Base-by-base conservation (phyloP, 352 stramenopile species). In the Phytophthora europaea region DNA sequence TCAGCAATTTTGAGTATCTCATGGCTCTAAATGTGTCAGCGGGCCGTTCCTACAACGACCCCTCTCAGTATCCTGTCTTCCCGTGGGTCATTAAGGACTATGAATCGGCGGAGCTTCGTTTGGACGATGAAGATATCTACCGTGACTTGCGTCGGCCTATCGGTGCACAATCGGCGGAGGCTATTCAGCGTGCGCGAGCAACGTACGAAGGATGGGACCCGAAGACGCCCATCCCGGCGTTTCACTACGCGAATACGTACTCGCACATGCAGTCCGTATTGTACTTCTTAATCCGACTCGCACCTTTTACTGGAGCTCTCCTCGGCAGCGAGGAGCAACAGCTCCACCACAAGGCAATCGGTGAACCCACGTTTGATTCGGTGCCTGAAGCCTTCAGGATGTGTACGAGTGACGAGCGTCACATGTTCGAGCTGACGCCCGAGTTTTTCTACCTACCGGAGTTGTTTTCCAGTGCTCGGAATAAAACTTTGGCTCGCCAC, bases 31-130 rank as follows among this genome's bases (percentile, higher is more conserved):
- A 99, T 75, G 91, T 98, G 20, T 89, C 98, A 23, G 98, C 97
- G 10, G 98, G 98, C 9, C 82, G 98, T 36, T 99, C 91, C 55
- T 99, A 99, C 78, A 99, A 99, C 76, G 98, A 99, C 69, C 93
- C 99, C 12, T 98, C 94, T 51, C 98, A 99, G 77, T 99, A 99
- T 77, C 98, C 98, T 9, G 67, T 99, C 2, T 99, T 99, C 67
- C 98, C 98, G 7, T 99, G 98, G 98, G 88, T 99, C 20, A 72
- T 99, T 4, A 92, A 92, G 16, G 97, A 99, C 71, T 99, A 99
- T 76, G 86, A 85, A 16, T 98, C 92, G 9, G 76, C 90, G 18
- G 88, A 97, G 70, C 87, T 99, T 33, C 92, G 99, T 69, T 81
- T 99, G 12, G 87, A 93, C 40, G 92, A 99, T 72, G 88, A 88